A percentile compares a stretch with the other conserved stretches of the same genome.
Conservation (phyloP, 306 rosid genomes). For the Malus domestica region DNA sequence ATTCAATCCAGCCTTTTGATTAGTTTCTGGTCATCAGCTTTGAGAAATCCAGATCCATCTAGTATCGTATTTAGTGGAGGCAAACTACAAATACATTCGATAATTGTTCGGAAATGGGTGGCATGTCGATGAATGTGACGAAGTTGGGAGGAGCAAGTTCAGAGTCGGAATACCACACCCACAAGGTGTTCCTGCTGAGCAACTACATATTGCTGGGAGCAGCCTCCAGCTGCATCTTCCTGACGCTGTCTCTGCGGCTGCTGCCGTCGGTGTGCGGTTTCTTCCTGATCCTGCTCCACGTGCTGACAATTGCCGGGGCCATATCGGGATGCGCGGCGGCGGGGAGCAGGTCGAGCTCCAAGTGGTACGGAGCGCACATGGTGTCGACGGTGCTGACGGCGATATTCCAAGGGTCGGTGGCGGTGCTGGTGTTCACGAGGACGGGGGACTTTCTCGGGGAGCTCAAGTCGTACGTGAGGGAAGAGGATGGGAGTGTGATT, state of each 20-base stretch:
- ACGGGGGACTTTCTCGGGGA: conserved; percentile 56
- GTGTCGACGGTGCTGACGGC: conserved; percentile 72
- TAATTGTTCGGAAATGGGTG: neutral
- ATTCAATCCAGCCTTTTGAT: neutral
- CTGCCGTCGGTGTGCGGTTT: conserved; percentile 74
- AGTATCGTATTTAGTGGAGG: neutral
- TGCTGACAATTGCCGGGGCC: conserved; percentile 62
- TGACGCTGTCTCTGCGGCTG: conserved; percentile 79
- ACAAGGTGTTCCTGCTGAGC: conserved; percentile 72
- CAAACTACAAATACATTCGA: neutral
- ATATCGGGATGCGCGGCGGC: conserved; percentile 64
- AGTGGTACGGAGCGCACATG: conserved; percentile 84
- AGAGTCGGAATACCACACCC: conserved; percentile 47
- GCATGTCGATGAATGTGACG: neutral
- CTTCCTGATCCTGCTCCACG: conserved; percentile 76
- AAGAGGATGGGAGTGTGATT: conserved; percentile 67
- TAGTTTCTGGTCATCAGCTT: neutral
- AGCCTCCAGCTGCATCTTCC: conserved; percentile 91
- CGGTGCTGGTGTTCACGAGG: conserved; percentile 61
- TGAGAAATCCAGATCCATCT: neutral
- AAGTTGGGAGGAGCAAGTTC: conserved; percentile 1
- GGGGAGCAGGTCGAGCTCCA: conserved; percentile 21
- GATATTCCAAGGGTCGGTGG: conserved; percentile 69
- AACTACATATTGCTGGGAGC: conserved; percentile 86
- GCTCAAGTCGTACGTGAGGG: conserved; percentile 70